A percentile compares a stretch with the other conserved stretches of the same genome.
phyloP scores from a whole-genome alignment of 2,329 filamentous ascomycete species.

The Cladosporium velox region DNA sequence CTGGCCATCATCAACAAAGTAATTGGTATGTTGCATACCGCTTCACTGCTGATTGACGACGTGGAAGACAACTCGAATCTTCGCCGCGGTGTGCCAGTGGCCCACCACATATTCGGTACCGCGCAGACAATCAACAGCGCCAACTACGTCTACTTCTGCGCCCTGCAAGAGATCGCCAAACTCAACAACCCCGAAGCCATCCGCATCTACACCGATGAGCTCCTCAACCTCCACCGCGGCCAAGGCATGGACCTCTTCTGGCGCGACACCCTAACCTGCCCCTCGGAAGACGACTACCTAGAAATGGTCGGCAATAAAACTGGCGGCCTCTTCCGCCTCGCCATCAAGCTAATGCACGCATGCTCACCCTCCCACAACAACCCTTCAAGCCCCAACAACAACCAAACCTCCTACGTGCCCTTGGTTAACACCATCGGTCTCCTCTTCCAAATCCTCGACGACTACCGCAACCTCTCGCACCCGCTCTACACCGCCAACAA shows the following conservation, averaged over 20 bases:
- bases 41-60: conserved; percentile 82
- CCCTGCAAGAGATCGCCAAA: conserved; percentile 71
- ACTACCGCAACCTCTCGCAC: conserved; percentile 80
- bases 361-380: conserved; percentile 53
- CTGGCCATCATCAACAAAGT: conserved; percentile 76
- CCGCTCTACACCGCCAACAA: conserved; percentile 77
- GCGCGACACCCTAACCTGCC: conserved; percentile 81
- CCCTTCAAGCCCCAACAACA: conserved; percentile 34
- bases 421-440: conserved; percentile 84
- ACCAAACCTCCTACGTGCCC: conserved; percentile 67
- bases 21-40: conserved; percentile 82
- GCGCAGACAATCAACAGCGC: conserved; percentile 89
- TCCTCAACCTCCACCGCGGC: conserved; percentile 80
- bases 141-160: conserved; percentile 85
- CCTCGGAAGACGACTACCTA: conserved; percentile 85
- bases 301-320: conserved; percentile 94
- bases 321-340: conserved; percentile 79
- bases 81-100: conserved; percentile 76
- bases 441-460: conserved; percentile 88
- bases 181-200: conserved; percentile 69
- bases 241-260: conserved; percentile 93
- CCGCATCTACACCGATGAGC: conserved; percentile 75
- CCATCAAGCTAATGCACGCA: conserved; percentile 85
- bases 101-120: conserved; percentile 80
- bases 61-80: conserved; percentile 80